phyloP scores from a whole-genome alignment of 192 early-diverging fungal genomes.

The Rhizophagus clarus region DNA sequence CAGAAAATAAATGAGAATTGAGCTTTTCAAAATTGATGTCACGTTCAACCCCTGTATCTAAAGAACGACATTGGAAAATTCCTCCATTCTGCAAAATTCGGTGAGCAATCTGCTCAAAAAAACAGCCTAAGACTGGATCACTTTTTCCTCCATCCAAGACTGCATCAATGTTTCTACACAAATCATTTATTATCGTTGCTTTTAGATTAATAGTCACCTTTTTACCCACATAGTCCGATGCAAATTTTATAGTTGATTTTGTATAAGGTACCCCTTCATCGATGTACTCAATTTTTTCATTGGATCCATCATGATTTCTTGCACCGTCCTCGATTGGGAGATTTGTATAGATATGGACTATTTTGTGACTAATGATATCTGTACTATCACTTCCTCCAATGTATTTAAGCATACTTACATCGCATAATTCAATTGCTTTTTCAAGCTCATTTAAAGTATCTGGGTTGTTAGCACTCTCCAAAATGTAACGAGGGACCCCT shows the following conservation, averaged over 20 bases:
- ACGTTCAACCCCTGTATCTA: too few species aligned
- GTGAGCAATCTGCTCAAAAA: constrained; percentile 15
- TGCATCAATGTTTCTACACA: neutral
- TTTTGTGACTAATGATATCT: neutral
- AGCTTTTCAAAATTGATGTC: too few species aligned
- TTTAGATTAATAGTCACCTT: neutral
- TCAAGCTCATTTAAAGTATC: neutral
- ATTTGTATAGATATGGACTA: constrained; percentile 5
- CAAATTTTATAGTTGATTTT: neutral
- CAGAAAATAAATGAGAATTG: neutral
- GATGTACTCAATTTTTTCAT: neutral
- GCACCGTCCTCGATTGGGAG: neutral
- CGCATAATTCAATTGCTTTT: neutral
- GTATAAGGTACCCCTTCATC: neutral
- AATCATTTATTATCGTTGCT: neutral
- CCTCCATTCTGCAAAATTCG: constrained; percentile 11
- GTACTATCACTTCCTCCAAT: neutral
- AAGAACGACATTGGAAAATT: constrained; percentile 10
- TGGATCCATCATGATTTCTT: too few species aligned
- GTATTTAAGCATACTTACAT: neutral
- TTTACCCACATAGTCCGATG: neutral
- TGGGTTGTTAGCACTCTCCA: neutral
- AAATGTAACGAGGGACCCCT: constrained; percentile 5
- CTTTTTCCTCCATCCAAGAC: neutral
- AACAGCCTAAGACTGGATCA: neutral